Base-by-base conservation (phyloP, 345 rosid species). In the Noccaea bulbosa region DNA sequence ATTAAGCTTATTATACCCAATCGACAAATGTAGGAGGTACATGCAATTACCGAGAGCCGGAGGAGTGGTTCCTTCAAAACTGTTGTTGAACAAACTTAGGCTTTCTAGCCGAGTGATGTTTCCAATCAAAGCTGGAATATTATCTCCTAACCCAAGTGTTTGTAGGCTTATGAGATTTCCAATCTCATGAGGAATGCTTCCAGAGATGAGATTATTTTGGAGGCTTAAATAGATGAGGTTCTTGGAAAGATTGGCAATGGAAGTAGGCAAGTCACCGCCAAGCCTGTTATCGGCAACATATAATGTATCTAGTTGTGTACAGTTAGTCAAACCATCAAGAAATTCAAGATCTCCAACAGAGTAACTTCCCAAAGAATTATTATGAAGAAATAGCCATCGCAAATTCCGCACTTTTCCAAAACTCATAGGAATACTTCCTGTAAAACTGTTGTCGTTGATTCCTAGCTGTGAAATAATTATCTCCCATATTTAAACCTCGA, bases 1-100 rank as follows among this genome's bases (percentile, higher is more conserved):
- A 38, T 5, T 50, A 20, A 71, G 52, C 60, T 40, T 61, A 33
- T 61, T 71, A 10, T 0, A 6, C 11, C 52, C 45, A 4, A 71
- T 51, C 7, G 4, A 4, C 11, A 71, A 12, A n/a, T 71, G 33
- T 3, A 61, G 7, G 16, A 71, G 61, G 12, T 39, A 1, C 4
- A 43, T 40, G 22, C 75, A 71, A 8, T 15, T 71, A 27, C 67
- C 62, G 30, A 61, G 74, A 70, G 22, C 61, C 30, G 35, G 10
- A 50, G 68, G 74, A 32, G 60, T 60, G 34, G 0, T 60, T 48
- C 74, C 74, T 60, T 60, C 67, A 40, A 70, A 70, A 32, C 20
- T 59, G 3, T 70, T 70, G 59, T 60, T 61, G 4, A 11, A 1
- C 44, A 70, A 10, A 60, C 61, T 5, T 0, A 69, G 73, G 30